Evolutionary conservation across 805 yeast genomes (phyloP), one percentile per base, ranked within the genome.

Genomic region (Teunomyces tritomae): DNA sequence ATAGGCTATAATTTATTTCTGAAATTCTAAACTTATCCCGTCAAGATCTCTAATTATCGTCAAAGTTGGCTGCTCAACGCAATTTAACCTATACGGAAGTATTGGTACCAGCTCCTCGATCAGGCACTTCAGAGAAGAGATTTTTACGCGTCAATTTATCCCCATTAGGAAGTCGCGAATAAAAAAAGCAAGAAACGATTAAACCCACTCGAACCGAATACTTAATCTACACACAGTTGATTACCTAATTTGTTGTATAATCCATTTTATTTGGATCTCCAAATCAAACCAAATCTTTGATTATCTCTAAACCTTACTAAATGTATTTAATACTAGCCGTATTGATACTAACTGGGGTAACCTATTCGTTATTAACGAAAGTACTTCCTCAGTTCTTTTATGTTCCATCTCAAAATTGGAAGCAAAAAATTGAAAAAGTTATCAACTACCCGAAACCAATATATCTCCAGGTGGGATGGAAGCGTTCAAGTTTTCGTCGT

Each of bases 331-430:
- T 37, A 24, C 20, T 37, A 20, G 40, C 29, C 5, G 9, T 56
- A 4, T 24, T 53, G 33, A 45, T 55, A 10, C 39, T 49, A 13
- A 46, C 45, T 8, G 55, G 49, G 34, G 41, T 57, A 26, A n/a
- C 53, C 10, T 55, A 57, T 48, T 58, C 56, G 52, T 34, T 57
- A n/a, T 26, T 64, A 2, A 49, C 57, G 9, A 44, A 50, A 35
- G 70, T 61, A 0, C 50, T 71, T 35, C 74, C 73, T 5, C 62
- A 67, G 17, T 61, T 60, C 50, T 62, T 70, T 39, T 48, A 70
- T 5, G 73, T 70, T 5, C 76, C 77, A 3, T 59, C 70, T n/a
- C 69, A 62, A 9, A 52, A 59, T 45, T 72, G 77, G 77, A 56
- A 58, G 49, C 66, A 65, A 8, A 68, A 64, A 56, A 64, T 73